These are phyloP conservation scores for Clitopilus hobsonii DNA, from an alignment of 768 basidiomycete species.

Conservation along the genomic window DNA sequence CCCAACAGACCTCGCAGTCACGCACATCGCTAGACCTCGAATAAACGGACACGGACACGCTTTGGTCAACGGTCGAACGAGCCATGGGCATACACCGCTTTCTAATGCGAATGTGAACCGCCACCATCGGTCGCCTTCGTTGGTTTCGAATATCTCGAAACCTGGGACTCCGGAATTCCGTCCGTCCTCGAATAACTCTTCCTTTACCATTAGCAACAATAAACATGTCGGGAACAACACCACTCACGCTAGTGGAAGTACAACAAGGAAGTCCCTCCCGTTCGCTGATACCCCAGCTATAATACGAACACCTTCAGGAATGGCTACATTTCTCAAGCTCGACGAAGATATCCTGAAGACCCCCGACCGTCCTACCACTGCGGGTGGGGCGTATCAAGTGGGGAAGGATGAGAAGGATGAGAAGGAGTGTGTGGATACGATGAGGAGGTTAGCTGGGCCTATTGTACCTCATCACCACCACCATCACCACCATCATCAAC, in stretches of 20 bases:
- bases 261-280: constrained; percentile 28
- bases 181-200: constrained; percentile 19
- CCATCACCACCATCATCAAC: too few species aligned
- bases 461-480: too few species aligned
- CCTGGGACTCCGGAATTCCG: constrained; percentile 23
- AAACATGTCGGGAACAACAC: too few species aligned
- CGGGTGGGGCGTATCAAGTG: neutral
- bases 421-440: neutral
- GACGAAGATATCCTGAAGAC: constrained; percentile 33
- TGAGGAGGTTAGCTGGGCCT: too few species aligned
- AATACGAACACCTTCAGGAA: constrained; percentile 66
- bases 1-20: constrained; percentile 38
- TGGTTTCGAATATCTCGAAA: constrained; percentile 22
- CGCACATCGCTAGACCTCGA: constrained; percentile 27
- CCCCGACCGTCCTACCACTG: neutral
- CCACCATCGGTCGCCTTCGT: constrained; percentile 35
- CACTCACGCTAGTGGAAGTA: constrained; percentile 13
- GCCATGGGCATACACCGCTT: too few species aligned
- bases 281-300: constrained; percentile 71
- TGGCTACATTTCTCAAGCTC: constrained; percentile 60
- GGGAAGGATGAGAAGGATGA: constrained; percentile 11
- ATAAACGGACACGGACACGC: constrained; percentile 43
- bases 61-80: constrained; percentile 34
- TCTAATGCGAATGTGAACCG: too few species aligned
- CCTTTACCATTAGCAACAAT: too few species aligned